These are phyloP conservation scores for Blastobotrys mokoenaii DNA, from an alignment of 805 yeast species.

Conservation along the genomic window DNA sequence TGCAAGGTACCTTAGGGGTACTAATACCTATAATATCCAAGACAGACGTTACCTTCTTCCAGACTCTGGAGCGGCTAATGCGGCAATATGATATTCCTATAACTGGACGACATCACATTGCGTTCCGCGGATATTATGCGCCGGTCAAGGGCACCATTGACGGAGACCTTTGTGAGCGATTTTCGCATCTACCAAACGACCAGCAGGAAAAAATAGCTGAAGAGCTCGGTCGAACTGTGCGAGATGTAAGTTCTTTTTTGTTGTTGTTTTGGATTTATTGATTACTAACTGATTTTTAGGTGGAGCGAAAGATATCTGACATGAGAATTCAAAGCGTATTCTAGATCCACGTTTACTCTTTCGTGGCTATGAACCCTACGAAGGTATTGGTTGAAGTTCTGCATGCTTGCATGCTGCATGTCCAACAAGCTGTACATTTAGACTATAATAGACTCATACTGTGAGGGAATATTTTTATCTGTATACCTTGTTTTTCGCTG, in stretches of 20 bases:
- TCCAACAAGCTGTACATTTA: too few relatives aligned
- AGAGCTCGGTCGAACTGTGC: slow-evolving; percentile 20
- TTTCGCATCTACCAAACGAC: slow-evolving; percentile 22
- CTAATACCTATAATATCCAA: slow-evolving; percentile 57
- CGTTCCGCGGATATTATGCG: slow-evolving; percentile 70
- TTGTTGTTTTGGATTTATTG: not conserved
- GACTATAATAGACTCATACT: too few relatives aligned
- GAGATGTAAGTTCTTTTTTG: slow-evolving; percentile 15
- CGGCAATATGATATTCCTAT: slow-evolving; percentile 26
- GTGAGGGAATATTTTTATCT: too few relatives aligned
- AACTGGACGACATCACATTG: slow-evolving; percentile 60
- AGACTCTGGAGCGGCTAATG: slow-evolving; percentile 41
- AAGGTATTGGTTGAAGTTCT: too few relatives aligned
- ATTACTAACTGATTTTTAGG: not conserved
- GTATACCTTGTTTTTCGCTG: too few relatives aligned
- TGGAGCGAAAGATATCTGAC: slow-evolving; percentile 26
- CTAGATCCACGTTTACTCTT: slow-evolving; percentile 7
- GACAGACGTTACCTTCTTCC: slow-evolving; percentile 53
- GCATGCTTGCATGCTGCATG: too few relatives aligned
- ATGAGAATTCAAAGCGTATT: slow-evolving; percentile 23
- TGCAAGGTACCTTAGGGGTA: slow-evolving; percentile 76
- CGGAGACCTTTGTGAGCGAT: slow-evolving; percentile 77
- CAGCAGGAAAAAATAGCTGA: slow-evolving; percentile 24
- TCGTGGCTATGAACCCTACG: too few relatives aligned
- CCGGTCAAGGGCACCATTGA: slow-evolving; percentile 73